Evolutionary conservation across 2,329 filamentous ascomycete genomes (phyloP), one percentile per base, ranked within the genome.

Genomic region (Xylariaceae sp.): DNA sequence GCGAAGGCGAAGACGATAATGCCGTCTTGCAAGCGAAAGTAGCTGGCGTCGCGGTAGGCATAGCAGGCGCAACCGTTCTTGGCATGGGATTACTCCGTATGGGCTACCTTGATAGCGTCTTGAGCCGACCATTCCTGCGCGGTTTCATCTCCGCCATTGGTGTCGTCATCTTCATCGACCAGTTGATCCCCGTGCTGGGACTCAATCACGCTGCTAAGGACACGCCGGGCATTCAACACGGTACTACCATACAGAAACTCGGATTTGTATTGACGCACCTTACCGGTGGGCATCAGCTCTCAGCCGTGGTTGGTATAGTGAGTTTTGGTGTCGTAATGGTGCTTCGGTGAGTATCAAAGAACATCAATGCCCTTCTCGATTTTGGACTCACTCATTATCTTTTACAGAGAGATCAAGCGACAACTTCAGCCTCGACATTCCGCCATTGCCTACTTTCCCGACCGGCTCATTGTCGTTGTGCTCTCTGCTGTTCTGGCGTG

Each of bases 121-220:
- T 99, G 37, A 97, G 93, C 65, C 84, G 91, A 32, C 95, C 95
- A 0, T 98, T 99, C 67, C 76, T 98, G 53, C 83, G 95, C 57
- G 95, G 95, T 0, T 99, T 99, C 76, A 97, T 99, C 74, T 96
- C 91, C 54, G 95, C 95, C 48, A 96, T 99, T 70, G 95, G 95
- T 47, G 90, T 97, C 53, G 93, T 98, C 62, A 98, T 99, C 70
- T 86, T 96, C 40, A 91, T 98, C 37, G 95, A 98, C 72, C 95
- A 99, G 74, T 78, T 96, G 44, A 90, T 97, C 50, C 93, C 93
- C 0, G 92, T 98, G 73, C 82, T 96, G 66, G 95, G 95, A 0
- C 80, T 99, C 20, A 81, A 80, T 40, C 76, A 81, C 1, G 74
- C 86, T 18, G 90, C 92, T 0, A 85, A 84, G 50, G 75, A 88